Evolutionary conservation across 495 filamentous ascomycete species (phyloP), one percentile per base, ranked within the genome.

Genomic region (Penicillium egyptiacum): DNA sequence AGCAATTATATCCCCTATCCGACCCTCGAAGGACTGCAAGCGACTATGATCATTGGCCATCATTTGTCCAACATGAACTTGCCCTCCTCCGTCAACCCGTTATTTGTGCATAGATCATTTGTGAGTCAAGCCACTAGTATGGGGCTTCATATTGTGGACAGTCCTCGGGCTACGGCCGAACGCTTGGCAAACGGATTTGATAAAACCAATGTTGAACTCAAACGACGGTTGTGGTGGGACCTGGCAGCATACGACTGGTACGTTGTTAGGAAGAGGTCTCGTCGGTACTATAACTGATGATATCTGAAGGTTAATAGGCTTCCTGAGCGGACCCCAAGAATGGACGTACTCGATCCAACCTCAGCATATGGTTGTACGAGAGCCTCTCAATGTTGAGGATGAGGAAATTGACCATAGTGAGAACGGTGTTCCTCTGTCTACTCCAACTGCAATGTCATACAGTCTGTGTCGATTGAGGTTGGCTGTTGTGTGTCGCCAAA

Each of bases 151-250:
- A 54, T 67, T 16, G 53, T 77, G n/a, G 80, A 82, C 58, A 63
- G 61, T 0, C 57, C 60, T 2, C 39, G 46, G 26, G 41, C 43
- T 26, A 49, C 50, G 14, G 52, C 64, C 12, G 57, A 56, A 14
- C 63, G 66, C 11, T 48, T 57, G 19, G 33, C 41, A 5, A 56
- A 58, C 35, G 31, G 44, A 30, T 45, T 51, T 52, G 59, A 72
- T 49, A 45, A 55, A 44, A 53, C 67, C 37, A 66, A 71, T 17
- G 22, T 70, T 46, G 73, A 81, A 56, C 46, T 72, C 12, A 76
- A 73, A 39, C 59, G 74, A n/a, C 61, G 74, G 3, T 54, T 81
- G 3, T 79, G 75, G 69, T 82, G 79, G 79, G 73, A 80, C 55
- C 53, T 80, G 11, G 67, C 64, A 11, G 60, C 74, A 3, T 74